Evolutionary conservation across 106 monocot genomes (phyloP).

Genomic region (Posidonia australis): DNA sequence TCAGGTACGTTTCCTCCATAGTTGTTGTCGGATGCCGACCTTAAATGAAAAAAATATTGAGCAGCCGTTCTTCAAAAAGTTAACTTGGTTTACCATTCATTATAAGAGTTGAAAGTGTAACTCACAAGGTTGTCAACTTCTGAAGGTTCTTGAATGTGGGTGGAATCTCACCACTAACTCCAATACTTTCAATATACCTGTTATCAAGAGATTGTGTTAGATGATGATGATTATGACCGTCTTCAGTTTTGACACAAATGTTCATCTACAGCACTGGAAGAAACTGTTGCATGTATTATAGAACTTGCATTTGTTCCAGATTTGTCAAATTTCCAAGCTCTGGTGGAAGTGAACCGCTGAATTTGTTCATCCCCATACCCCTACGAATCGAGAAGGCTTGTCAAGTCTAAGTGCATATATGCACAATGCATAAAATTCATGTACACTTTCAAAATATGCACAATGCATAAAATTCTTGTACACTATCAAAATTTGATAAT

Average conservation of each 20-base stretch:
- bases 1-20: slow-evolving; percentile 18
- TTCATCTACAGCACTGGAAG: not conserved
- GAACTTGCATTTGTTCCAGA: slow-evolving; percentile 14
- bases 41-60: not conserved
- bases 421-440: not conserved
- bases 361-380: slow-evolving; percentile 20
- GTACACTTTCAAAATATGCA: too few species aligned
- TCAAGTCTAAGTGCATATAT: too few species aligned
- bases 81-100: too few species aligned
- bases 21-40: slow-evolving; percentile 18
- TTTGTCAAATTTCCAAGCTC: slow-evolving; percentile 18
- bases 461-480: too few species aligned
- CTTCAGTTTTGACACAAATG: not conserved
- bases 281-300: not conserved
- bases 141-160: slow-evolving; percentile 11
- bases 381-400: not conserved
- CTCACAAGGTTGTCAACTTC: slow-evolving; percentile 12
- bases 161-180: slow-evolving; percentile 22
- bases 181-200: slow-evolving; percentile 22
- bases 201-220: not conserved
- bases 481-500: too few species aligned
- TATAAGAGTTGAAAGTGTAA: not conserved
- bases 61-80: not conserved
- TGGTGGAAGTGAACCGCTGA: slow-evolving; percentile 12
- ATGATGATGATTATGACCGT: not conserved